Base-by-base conservation (phyloP, 257 asterid genomes). In the Solanum stenotomum region DNA sequence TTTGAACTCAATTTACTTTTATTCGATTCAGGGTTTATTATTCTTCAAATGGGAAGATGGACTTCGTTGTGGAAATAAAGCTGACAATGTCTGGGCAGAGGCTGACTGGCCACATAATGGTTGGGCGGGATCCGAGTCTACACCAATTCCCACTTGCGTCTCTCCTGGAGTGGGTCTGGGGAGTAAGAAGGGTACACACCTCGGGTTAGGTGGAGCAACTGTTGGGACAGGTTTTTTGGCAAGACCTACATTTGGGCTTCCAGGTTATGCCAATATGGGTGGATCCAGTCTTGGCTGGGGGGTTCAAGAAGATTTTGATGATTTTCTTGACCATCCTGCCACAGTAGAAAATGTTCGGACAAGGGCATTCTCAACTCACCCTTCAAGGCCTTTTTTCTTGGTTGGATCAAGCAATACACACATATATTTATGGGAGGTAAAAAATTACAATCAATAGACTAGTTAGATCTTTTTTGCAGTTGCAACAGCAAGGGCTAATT, bases 101-200 rank as follows among this genome's bases (percentile, higher is more conserved):
- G 98, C 96, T 78, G 99, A 97, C 91, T 96, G 99, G 98, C 99
- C 99, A 71, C 96, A 74, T 87, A 90, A 95, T 92, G 98, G 98
- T 87, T 97, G 98, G 98, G 98, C 98, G 10, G 98, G 96, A 76
- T 92, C 94, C 34, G 92, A 92, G 86, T 93, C 98, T 86, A 89
- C 93, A 79, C 95, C 99, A 61, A 92, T 91, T 91, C 96, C 98
- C 49, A 92, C 96, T 25, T 89, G 92, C 85, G 95, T 94, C 87
- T 94, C 98, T 88, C 96, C 96, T 89, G 98, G 95, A 87, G 94
- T 94, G 90, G 95, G 97, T 91, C 94, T 96, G 84, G 98, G 97
- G 63, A 92, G 92, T 92, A 95, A 92, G 93, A 93, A 93, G 91
- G 95, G 94, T 83, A 61, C 92, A 52, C 94, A 89, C 89, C 95